Evolutionary conservation across 75 land plant species (phyloP), one percentile per base, ranked within the genome.

Genomic region (Azolla pinnata): DNA sequence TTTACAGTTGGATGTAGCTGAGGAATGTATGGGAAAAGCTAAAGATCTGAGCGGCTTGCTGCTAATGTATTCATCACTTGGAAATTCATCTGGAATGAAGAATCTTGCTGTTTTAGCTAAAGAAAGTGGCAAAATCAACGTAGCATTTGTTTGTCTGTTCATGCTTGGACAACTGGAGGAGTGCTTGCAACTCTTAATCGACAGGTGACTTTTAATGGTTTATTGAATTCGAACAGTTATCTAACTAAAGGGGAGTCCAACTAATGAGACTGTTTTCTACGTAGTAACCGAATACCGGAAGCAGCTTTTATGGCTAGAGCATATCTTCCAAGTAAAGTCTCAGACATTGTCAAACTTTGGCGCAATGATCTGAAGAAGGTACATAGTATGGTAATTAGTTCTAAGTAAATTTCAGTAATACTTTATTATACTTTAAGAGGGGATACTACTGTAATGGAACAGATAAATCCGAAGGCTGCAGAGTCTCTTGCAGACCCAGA

Each of bases 231-330:
- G n/a, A n/a, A n/a, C n/a, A n/a, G n/a, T n/a, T n/a, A n/a, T n/a
- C n/a, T n/a, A n/a, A n/a, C n/a, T n/a, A 0, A 27, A 56, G 19
- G 29, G 1, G 16, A 23, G 9, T 45, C 24, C 1, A 47, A 42
- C 32, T 12, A 33, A 17, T 66, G 14, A 64, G 26, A 18, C 26
- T 29, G 24, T 30, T 29, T 65, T 10, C 5, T 65, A 51, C 73
- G 67, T 87, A 92, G 97, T 66, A 85, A 88, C 59, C 86, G 97
- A 49, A 88, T 92, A 59, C 97, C 97, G 31, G 97, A 92, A 62
- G 97, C 97, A 69, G 97, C 97, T 60, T 78, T 92, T 65, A 85
- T 92, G 89, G 96, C 97, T 31, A 63, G 97, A 17, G 80, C 97
- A 7, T 92, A 92, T 70, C 81, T 92, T 42, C 97, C 97, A 50